Evolutionary conservation across 139 green algal genomes (phyloP).

Genomic region (Chlorella sp.): DNA sequence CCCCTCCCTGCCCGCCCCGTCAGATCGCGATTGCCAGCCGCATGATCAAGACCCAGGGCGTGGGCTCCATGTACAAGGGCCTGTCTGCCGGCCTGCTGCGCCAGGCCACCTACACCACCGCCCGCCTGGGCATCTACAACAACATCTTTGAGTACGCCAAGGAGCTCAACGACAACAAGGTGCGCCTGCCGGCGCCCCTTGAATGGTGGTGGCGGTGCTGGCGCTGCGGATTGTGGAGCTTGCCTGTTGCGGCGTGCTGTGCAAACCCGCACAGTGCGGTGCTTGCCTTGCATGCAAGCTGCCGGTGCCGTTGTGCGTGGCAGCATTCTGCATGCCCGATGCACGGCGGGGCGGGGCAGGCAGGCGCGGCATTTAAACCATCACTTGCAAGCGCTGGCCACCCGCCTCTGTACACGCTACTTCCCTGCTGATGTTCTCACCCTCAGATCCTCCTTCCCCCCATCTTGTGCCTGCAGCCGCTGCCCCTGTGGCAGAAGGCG

Average conservation of each 20-base stretch:
- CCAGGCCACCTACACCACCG: slow-evolving; percentile 99
- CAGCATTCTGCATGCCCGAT: slow-evolving; percentile 3
- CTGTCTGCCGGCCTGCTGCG: slow-evolving; percentile 95
- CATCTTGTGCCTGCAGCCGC: slow-evolving; percentile 46
- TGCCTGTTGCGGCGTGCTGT: not conserved
- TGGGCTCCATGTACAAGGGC: slow-evolving; percentile 92
- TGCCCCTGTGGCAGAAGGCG: slow-evolving; percentile 91
- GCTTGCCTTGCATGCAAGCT: not conserved
- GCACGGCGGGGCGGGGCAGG: too few species aligned
- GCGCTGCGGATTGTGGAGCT: not conserved
- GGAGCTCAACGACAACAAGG: slow-evolving; percentile 66
- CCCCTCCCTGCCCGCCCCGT: not conserved
- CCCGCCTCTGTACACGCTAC: too few species aligned
- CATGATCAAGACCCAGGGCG: slow-evolving; percentile 72
- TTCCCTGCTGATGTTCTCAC: not conserved
- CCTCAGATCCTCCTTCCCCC: not conserved
- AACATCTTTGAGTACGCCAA: slow-evolving; percentile 66
- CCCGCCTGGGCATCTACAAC: slow-evolving; percentile 94
- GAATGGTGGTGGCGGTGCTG: too few species aligned
- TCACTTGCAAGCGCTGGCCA: not conserved
- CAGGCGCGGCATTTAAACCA: too few species aligned
- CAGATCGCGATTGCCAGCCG: slow-evolving; percentile 76
- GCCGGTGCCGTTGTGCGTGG: not conserved
- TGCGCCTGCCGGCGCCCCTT: not conserved
- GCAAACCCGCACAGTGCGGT: not conserved